phyloP scores from a whole-genome alignment of 768 basidiomycete species.

The Solioccasus polychromus region DNA sequence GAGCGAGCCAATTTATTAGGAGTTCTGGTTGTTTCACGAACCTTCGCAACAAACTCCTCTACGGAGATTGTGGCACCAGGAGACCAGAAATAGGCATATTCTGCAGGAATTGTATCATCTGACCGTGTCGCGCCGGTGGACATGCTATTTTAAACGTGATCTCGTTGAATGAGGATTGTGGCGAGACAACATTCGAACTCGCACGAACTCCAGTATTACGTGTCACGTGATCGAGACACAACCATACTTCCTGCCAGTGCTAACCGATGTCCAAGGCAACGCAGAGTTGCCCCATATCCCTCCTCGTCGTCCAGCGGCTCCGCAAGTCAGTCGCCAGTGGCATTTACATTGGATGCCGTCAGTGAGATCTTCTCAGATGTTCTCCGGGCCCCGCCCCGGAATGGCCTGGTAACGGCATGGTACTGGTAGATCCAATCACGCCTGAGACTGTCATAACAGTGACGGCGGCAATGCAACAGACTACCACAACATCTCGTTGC shows the following conservation, averaged over 20 bases:
- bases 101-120: constrained; percentile 41
- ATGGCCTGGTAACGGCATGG: no score
- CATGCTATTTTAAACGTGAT: constrained; percentile 5
- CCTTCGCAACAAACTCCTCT: constrained; percentile 56
- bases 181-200: no score
- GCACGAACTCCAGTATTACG: no score
- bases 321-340: no score
- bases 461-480: not conserved
- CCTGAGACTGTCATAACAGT: no score
- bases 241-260: no score
- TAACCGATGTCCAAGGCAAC: no score
- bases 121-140: constrained; percentile 1
- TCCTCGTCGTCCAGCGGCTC: no score
- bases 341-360: not conserved
- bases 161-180: no score
- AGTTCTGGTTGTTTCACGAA: constrained; percentile 18
- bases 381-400: not conserved
- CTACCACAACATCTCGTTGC: no score
- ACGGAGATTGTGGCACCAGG: constrained; percentile 40
- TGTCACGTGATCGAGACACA: constrained; percentile 12
- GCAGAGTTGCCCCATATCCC: no score
- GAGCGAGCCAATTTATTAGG: not conserved
- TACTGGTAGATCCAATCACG: not conserved
- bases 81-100: constrained; percentile 55
- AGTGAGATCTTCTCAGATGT: not conserved